A percentile compares a stretch with the other conserved stretches of the same genome.
These are phyloP conservation scores for Elaeis guineensis DNA, from an alignment of 176 grass and related monocot genomes.

Conservation along the genomic window DNA sequence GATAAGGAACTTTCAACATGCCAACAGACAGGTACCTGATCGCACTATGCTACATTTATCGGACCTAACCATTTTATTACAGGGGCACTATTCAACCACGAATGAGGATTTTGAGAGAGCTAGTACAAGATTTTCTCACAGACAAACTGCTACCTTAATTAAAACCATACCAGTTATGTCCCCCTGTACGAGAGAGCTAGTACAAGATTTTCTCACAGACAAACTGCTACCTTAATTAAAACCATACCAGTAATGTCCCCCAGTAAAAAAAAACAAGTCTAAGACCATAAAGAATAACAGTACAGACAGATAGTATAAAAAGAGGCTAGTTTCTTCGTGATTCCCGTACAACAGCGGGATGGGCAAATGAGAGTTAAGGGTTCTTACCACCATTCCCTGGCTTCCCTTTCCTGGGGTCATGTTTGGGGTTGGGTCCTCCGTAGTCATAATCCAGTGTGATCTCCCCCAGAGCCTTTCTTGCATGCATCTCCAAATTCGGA, in stretches of 20 bases:
- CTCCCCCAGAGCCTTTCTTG: not conserved
- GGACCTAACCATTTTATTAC: too few relatives aligned
- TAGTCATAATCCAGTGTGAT: constrained; percentile 10
- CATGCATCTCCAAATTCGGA: not conserved
- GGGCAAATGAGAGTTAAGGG: not conserved
- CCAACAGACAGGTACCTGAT: too few relatives aligned
- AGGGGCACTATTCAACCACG: too few relatives aligned
- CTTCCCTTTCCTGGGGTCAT: constrained; percentile 11
- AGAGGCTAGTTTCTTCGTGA: not conserved
- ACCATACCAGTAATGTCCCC: too few relatives aligned
- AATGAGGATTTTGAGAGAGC: too few relatives aligned
- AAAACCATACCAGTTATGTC: too few relatives aligned
- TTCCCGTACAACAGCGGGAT: not conserved
- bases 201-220: too few relatives aligned
- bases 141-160: too few relatives aligned
- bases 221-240: too few relatives aligned
- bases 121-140: too few relatives aligned
- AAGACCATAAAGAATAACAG: not conserved
- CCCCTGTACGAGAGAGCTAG: not conserved
- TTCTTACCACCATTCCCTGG: constrained; percentile 2
- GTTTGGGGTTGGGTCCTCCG: constrained; percentile 4
- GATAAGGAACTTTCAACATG: too few relatives aligned
- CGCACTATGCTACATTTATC: too few relatives aligned
- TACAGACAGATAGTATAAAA: not conserved
- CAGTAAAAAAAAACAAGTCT: not conserved